Evolutionary conservation across 2,329 filamentous ascomycete genomes (phyloP).

Genomic region (Diatrype stigma): DNA sequence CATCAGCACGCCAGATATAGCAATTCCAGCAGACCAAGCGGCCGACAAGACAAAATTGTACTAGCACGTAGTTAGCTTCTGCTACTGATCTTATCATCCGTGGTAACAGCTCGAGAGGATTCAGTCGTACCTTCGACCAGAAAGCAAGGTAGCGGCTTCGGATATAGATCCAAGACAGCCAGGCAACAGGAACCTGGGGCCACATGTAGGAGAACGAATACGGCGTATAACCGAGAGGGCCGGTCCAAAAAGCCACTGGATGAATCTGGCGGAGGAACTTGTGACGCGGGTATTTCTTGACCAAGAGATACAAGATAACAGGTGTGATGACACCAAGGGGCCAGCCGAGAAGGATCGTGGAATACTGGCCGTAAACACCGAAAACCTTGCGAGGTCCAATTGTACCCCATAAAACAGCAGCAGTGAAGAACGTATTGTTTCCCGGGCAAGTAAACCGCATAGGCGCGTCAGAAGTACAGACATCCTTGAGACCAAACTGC

Average conservation of each 20-base stretch:
- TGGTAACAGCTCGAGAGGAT: too few species aligned
- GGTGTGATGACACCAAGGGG: constrained; percentile 29
- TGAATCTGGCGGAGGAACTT: constrained; percentile 21
- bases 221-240: constrained; percentile 14
- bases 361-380: constrained; percentile 32
- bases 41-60: constrained; percentile 24
- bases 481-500: constrained; percentile 37
- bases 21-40: constrained; percentile 19
- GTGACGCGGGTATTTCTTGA: constrained; percentile 20
- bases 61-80: too few species aligned
- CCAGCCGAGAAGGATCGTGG: constrained; percentile 27
- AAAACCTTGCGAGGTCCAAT: constrained; percentile 35
- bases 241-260: constrained; percentile 22
- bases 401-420: constrained; percentile 39
- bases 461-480: constrained; percentile 44
- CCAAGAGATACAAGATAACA: constrained; percentile 23
- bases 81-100: too few species aligned
- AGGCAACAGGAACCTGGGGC: constrained; percentile 44
- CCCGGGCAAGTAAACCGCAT: constrained; percentile 38
- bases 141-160: constrained; percentile 18
- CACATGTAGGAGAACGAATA: constrained; percentile 45
- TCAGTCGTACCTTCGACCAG: constrained; percentile 18
- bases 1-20: constrained; percentile 20
- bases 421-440: constrained; percentile 54
- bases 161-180: constrained; percentile 39